Evolutionary conservation across 2,329 filamentous ascomycete genomes (phyloP).

Genomic region (Phaeomoniella chlamydospora): DNA sequence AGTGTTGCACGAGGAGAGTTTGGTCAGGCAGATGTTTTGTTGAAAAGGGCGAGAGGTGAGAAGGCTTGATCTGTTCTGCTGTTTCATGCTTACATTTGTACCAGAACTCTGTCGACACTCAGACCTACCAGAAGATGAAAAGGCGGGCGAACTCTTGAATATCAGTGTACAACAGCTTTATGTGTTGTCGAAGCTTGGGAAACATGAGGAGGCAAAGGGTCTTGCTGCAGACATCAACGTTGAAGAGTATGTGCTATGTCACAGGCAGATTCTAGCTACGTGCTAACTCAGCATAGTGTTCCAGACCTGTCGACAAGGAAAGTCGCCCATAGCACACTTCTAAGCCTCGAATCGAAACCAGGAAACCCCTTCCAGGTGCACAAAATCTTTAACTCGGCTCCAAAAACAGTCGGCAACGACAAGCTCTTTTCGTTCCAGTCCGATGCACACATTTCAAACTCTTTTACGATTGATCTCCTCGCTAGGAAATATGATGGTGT

Average conservation of each 20-base stretch:
- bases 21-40: conserved; percentile 40
- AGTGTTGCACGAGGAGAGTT: conserved; percentile 47
- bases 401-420: conserved; percentile 34
- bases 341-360: conserved; percentile 29
- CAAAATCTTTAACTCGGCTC: conserved; percentile 37
- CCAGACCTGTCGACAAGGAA: conserved; percentile 42
- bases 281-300: conserved; percentile 24
- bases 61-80: conserved; percentile 1
- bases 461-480: conserved; percentile 41
- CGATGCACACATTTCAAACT: conserved; percentile 37
- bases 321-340: conserved; percentile 45
- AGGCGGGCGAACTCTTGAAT: conserved; percentile 42
- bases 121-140: conserved; percentile 45
- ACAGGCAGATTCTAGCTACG: not conserved
- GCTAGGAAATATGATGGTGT: conserved; percentile 42
- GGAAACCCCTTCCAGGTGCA: conserved; percentile 45
- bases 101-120: conserved; percentile 45
- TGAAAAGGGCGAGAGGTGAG: conserved; percentile 42
- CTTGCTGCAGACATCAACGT: conserved; percentile 35
- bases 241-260: conserved; percentile 29
- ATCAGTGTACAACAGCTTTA: conserved; percentile 49
- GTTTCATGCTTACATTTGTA: not conserved
- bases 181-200: conserved; percentile 39
- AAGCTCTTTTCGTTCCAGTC: conserved; percentile 44
- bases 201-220: conserved; percentile 38